Conservation (phyloP, 2,329 filamentous ascomycete genomes). For the Ascosphaera pollenicola region DNA sequence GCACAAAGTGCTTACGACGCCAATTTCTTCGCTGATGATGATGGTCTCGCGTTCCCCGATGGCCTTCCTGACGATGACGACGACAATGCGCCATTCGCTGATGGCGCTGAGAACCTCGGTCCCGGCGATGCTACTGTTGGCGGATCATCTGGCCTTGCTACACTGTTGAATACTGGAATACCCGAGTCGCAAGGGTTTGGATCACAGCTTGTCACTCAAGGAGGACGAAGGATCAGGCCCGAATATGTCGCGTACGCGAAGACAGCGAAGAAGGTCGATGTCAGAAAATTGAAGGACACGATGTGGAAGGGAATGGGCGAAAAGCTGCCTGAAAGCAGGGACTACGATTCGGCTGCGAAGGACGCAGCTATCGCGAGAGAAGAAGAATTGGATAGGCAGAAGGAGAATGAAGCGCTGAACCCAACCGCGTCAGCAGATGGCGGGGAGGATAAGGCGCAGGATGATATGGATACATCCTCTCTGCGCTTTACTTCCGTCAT, state of each 20-base stretch:
- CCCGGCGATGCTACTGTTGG: conserved; percentile 14
- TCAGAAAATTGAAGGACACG: conserved; percentile 40
- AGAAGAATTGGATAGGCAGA: conserved; percentile 2
- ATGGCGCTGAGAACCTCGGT: conserved; percentile 26
- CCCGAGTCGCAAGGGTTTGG: conserved; percentile 34
- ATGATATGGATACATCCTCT: conserved; percentile 22
- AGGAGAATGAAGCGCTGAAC: conserved; percentile 14
- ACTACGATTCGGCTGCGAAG: conserved; percentile 8
- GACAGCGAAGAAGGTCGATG: conserved; percentile 45
- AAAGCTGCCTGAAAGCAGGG: conserved; percentile 15
- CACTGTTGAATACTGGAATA: conserved; percentile 17
- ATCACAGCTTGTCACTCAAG: conserved; percentile 39
- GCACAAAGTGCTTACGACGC: conserved; percentile 70
- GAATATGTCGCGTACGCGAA: conserved; percentile 45
- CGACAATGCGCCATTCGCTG: conserved; percentile 25
- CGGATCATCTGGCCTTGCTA: conserved; percentile 16
- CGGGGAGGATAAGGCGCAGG: conserved; percentile 11
- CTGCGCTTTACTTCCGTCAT: conserved; percentile 84
- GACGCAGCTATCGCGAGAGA: conserved; percentile 3
- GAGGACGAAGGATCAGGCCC: conserved; percentile 32
- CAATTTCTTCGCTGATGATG: conserved; percentile 78
- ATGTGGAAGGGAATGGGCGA: conserved; percentile 41
- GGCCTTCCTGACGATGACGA: conserved; percentile 22
- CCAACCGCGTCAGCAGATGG: conserved; percentile 11
- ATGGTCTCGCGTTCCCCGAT: conserved; percentile 24